Conservation (phyloP, 2,329 filamentous ascomycete genomes). For the Cordyceps cicadae region DNA sequence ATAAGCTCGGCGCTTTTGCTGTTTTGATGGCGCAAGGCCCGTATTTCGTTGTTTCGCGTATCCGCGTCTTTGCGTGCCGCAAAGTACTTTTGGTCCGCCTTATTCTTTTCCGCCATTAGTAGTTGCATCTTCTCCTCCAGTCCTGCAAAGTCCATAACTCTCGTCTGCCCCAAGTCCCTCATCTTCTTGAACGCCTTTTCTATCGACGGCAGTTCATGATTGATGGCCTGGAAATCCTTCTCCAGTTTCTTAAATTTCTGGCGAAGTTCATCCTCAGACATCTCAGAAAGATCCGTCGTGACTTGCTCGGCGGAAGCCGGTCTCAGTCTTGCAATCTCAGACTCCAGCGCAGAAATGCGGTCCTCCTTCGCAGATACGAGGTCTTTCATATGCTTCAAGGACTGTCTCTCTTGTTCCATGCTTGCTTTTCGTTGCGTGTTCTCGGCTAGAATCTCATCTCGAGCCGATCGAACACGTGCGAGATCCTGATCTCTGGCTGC, state of each 20-base stretch:
- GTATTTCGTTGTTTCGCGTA: constrained; percentile 70
- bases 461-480: constrained; percentile 70
- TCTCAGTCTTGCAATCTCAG: constrained; percentile 66
- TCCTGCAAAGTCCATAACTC: constrained; percentile 66
- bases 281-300: constrained; percentile 41
- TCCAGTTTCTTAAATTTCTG: constrained; percentile 66
- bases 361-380: constrained; percentile 70
- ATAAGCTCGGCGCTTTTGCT: constrained; percentile 90
- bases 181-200: constrained; percentile 88
- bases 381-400: constrained; percentile 68
- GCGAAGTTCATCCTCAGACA: constrained; percentile 64
- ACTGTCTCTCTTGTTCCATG: constrained; percentile 65
- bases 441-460: constrained; percentile 82
- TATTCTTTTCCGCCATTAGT: constrained; percentile 80
- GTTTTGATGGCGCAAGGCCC: constrained; percentile 72
- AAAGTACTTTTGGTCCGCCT: constrained; percentile 97
- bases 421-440: constrained; percentile 68
- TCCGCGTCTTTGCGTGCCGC: constrained; percentile 92
- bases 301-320: constrained; percentile 38
- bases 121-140: constrained; percentile 72
- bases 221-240: constrained; percentile 74
- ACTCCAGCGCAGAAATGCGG: constrained; percentile 73
- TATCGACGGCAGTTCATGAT: constrained; percentile 80
- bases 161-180: constrained; percentile 75
- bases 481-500: constrained; percentile 76